Conservation (phyloP, 2,329 filamentous ascomycete genomes). For the Alternaria metachromatica region DNA sequence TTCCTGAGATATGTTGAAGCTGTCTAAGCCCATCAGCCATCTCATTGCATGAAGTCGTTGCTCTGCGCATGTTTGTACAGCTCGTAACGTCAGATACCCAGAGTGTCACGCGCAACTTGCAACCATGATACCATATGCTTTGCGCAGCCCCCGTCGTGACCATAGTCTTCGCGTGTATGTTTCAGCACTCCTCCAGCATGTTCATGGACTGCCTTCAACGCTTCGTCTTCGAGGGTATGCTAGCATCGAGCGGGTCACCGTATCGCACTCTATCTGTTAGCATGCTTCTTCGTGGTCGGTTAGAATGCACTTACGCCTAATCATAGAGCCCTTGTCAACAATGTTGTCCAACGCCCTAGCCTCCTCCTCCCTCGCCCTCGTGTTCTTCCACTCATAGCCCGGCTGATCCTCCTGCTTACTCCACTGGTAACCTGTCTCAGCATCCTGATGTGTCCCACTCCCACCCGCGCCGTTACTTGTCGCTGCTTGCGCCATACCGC, state of each 20-base stretch:
- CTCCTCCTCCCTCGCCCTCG: conserved; percentile 46
- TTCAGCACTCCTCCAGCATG: not conserved
- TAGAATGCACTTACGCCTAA: conserved; percentile 35
- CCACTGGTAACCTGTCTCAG: conserved; percentile 49
- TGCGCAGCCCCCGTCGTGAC: not conserved
- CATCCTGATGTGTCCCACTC: conserved; percentile 19
- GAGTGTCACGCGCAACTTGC: not conserved
- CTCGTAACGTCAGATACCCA: not conserved
- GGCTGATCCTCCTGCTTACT: conserved; percentile 45
- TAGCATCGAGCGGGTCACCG: conserved; percentile 46
- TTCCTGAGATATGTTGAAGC: not conserved
- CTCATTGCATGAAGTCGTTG: not conserved
- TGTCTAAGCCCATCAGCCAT: not conserved
- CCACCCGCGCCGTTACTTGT: conserved; percentile 10
- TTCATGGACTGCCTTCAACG: conserved; percentile 25
- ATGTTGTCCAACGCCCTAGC: conserved; percentile 43
- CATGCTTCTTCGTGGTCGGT: not conserved
- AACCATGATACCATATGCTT: not conserved
- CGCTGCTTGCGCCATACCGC: conserved; percentile 19
- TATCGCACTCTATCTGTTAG: conserved; percentile 39
- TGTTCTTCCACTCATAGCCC: conserved; percentile 48
- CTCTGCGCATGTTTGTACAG: not conserved
- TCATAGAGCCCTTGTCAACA: conserved; percentile 43
- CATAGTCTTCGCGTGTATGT: not conserved
- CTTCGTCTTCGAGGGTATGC: conserved; percentile 30